A percentile compares a stretch with the other conserved stretches of the same genome.
These are phyloP conservation scores for Trichoderma endophyticum DNA, from an alignment of 2,329 filamentous ascomycete species.

Conservation along the genomic window DNA sequence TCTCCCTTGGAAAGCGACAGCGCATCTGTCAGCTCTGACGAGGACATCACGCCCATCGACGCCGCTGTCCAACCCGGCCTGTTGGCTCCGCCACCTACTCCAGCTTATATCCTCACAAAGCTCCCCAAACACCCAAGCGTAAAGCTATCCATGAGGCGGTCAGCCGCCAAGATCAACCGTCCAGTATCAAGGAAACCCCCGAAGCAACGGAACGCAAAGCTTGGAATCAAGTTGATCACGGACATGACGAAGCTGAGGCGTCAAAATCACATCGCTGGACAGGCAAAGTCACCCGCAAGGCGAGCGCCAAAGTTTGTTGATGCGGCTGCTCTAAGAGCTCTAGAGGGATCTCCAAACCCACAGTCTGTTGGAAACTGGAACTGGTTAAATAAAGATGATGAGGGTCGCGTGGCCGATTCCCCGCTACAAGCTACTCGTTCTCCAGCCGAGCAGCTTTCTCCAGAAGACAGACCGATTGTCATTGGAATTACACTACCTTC, in stretches of 20 bases:
- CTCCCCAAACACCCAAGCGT: slow-evolving; percentile 19
- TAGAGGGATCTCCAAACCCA: slow-evolving; percentile 54
- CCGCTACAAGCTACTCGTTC: slow-evolving; percentile 29
- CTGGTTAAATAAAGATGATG: slow-evolving; percentile 47
- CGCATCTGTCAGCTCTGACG: slow-evolving; percentile 13
- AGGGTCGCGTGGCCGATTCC: slow-evolving; percentile 29
- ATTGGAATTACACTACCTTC: slow-evolving; percentile 68
- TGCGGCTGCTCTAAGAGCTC: slow-evolving; percentile 55
- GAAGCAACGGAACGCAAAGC: slow-evolving; percentile 57
- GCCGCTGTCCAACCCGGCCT: slow-evolving; percentile 7
- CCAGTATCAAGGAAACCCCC: slow-evolving; percentile 60
- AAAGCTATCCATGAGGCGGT: slow-evolving; percentile 33
- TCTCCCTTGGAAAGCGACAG: slow-evolving; percentile 22
- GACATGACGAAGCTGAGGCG: slow-evolving; percentile 58
- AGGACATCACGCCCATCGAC: slow-evolving; percentile 4
- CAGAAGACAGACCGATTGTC: slow-evolving; percentile 66
- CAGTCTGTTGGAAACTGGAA: slow-evolving; percentile 56
- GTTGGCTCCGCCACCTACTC: slow-evolving; percentile 21
- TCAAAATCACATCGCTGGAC: slow-evolving; percentile 37
- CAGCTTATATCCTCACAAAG: slow-evolving; percentile 20
- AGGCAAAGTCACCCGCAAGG: slow-evolving; percentile 30
- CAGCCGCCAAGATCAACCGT: slow-evolving; percentile 42
- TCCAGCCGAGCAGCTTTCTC: slow-evolving; percentile 54
- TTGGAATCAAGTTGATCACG: slow-evolving; percentile 67
- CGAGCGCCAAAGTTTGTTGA: slow-evolving; percentile 52